Base-by-base conservation (phyloP, 1,139 yeast genomes). In the Yamadazyma jaroonii region DNA sequence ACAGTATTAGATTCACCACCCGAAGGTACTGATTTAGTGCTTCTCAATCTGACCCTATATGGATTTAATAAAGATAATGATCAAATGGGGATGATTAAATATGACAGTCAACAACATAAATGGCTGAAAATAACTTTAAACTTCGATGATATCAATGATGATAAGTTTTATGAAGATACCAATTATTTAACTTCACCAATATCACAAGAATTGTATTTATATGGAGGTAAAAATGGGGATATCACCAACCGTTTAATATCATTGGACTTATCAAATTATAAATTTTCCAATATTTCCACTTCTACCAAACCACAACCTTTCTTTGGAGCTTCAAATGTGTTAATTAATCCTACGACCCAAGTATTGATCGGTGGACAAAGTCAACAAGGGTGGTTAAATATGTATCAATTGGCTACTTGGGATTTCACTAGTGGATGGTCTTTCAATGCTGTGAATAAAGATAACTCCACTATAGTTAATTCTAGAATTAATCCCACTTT, bases 371-470 rank as follows among this genome's bases (percentile, higher is more conserved):
- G 75, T 0, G 77, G 77, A 2, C 55, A 63, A 38, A 64, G 68
- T 38, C 41, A 45, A 25, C 47, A 49, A 7, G 74, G 74, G 0
- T 71, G 76, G 76, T 51, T 71, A 31, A 68, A 57, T 46, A 68
- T 71, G 75, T 59, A 60, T 46, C 76, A 69, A 47, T 50, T 71
- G 28, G 76, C 76, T 3, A 64, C 72, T 0, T 71, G 77, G 77
- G 59, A 62, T 40, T 69, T 67, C 37, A 42, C 47, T 29, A 54
- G 72, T 20, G 77, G 77, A 0, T 71, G 77, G 77, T 65, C 72
- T 15, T 64, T 63, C 32, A 51, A 54, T 37, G 51, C 48, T 26
- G 55, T 64, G 3, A 31, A 40, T 11, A 29, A 46, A 3, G 47
- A 37, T 23, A 39, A 41, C 4, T 29, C 43, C 4, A 29, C 43